These are phyloP conservation scores for Symbiodinium natans DNA, from an alignment of 73 alveolate genomes.

Conservation along the genomic window DNA sequence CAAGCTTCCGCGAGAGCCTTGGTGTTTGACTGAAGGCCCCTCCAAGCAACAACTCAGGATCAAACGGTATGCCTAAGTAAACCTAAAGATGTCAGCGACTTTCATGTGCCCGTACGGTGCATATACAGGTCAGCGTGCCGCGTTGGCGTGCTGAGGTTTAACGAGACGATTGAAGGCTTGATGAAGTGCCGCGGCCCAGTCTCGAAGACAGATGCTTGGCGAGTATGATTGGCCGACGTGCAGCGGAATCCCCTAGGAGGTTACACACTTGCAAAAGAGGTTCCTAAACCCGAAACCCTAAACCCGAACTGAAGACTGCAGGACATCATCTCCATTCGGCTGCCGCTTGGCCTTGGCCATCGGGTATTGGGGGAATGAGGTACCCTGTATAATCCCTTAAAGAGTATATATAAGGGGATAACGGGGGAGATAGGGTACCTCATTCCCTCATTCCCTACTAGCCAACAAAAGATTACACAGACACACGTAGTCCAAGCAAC, in stretches of 20 bases:
- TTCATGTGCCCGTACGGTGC: too few species aligned
- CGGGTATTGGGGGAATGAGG: too few species aligned
- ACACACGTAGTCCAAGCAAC: too few species aligned
- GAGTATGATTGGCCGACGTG: background rate
- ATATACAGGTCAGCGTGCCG: too few species aligned
- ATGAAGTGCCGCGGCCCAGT: conserved; percentile 88
- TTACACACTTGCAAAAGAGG: background rate
- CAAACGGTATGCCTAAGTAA: too few species aligned
- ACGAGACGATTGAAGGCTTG: conserved; percentile 62
- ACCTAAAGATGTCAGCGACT: too few species aligned
- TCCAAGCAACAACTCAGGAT: too few species aligned
- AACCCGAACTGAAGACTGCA: background rate
- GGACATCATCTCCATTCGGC: conserved; percentile 74
- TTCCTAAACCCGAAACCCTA: background rate
- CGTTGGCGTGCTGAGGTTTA: conserved; percentile 36
- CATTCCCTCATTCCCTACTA: too few species aligned
- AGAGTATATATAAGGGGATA: too few species aligned
- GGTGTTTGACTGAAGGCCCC: background rate
- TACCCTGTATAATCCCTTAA: too few species aligned
- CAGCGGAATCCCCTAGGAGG: background rate
- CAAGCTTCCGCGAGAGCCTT: conserved; percentile 33
- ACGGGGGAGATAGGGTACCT: too few species aligned
- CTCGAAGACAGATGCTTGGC: conserved; percentile 47
- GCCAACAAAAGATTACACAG: too few species aligned
- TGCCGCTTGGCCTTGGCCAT: conserved; percentile 14